phyloP scores from a whole-genome alignment of 345 rosid genomes.

The Orychophragmus violaceus region DNA sequence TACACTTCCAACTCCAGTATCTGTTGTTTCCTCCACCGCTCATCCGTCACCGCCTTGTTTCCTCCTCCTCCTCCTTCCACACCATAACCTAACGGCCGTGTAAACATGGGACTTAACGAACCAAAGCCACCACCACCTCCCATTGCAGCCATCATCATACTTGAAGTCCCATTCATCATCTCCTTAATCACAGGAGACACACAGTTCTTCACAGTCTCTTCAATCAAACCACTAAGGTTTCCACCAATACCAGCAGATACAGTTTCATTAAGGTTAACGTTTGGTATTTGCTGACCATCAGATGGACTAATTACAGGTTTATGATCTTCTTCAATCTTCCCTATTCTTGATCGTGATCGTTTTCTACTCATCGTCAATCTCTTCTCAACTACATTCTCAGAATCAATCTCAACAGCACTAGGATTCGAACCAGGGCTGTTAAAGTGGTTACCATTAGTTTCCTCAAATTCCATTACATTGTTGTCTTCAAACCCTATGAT shows the following conservation, averaged over 20 bases:
- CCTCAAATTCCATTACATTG: slow-evolving; percentile 63
- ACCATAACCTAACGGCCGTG: slow-evolving; percentile 23
- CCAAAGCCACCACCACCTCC: slow-evolving; percentile 34
- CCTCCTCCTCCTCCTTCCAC: slow-evolving; percentile 38
- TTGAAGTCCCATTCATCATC: slow-evolving; percentile 31
- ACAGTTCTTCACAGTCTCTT: slow-evolving; percentile 27
- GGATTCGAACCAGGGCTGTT: slow-evolving; percentile 23
- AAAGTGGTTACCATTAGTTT: slow-evolving; percentile 31
- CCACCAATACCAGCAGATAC: slow-evolving; percentile 16
- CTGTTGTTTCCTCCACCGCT: slow-evolving; percentile 93
- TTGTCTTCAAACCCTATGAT: slow-evolving; percentile 46
- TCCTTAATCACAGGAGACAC: slow-evolving; percentile 49
- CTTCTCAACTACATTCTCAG: slow-evolving; percentile 42
- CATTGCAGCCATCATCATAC: slow-evolving; percentile 34
- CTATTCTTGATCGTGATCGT: slow-evolving; percentile 39
- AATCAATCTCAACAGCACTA: slow-evolving; percentile 17
- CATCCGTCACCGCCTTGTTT: slow-evolving; percentile 42
- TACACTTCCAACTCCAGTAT: slow-evolving; percentile 89
- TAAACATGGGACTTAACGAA: slow-evolving; percentile 24
- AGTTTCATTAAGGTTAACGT: slow-evolving; percentile 28
- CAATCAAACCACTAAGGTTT: slow-evolving; percentile 21
- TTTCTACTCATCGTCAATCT: slow-evolving; percentile 36
- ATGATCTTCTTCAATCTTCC: slow-evolving; percentile 55
- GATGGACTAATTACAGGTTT: slow-evolving; percentile 13
- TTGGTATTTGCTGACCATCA: slow-evolving; percentile 5